A percentile compares a stretch with the other conserved stretches of the same genome.
phyloP scores from a whole-genome alignment of 2,329 filamentous ascomycete species.

The Aspergillus costaricaensis region DNA sequence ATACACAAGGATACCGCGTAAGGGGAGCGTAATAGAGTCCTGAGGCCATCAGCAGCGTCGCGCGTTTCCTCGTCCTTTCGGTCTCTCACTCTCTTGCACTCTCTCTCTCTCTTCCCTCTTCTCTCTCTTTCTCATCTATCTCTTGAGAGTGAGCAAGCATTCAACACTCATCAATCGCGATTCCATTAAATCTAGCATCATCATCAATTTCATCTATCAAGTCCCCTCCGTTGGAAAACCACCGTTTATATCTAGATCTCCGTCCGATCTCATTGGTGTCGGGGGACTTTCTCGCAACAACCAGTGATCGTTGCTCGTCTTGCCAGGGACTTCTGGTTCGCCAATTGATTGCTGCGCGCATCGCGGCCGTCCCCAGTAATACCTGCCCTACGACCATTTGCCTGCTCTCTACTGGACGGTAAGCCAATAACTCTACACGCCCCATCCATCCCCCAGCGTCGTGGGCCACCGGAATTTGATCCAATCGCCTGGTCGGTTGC shows the following conservation, averaged over 20 bases:
- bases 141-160: background rate
- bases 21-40: slow-evolving; percentile 11
- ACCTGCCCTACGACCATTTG: slow-evolving; percentile 12
- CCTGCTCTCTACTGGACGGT: slow-evolving; percentile 20
- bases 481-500: slow-evolving; percentile 16
- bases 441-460: slow-evolving; percentile 20
- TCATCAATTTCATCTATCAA: background rate
- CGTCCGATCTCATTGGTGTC: slow-evolving; percentile 21
- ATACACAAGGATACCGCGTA: slow-evolving; percentile 1
- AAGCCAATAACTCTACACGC: slow-evolving; percentile 18
- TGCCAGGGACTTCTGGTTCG: slow-evolving; percentile 39
- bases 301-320: slow-evolving; percentile 26
- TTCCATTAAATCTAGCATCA: background rate
- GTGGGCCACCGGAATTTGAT: slow-evolving; percentile 19
- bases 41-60: slow-evolving; percentile 11
- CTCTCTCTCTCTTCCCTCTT: background rate
- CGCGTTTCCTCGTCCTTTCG: background rate
- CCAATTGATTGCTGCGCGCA: slow-evolving; percentile 38
- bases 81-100: slow-evolving; percentile 4
- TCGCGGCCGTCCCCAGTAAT: slow-evolving; percentile 31
- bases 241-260: background rate
- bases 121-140: slow-evolving; percentile 8
- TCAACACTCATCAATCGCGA: background rate
- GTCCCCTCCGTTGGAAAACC: background rate
- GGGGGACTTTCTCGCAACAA: slow-evolving; percentile 17